Evolutionary conservation across 2,329 filamentous ascomycete species (phyloP).

Genomic region (Ophioceras dolichostomum): DNA sequence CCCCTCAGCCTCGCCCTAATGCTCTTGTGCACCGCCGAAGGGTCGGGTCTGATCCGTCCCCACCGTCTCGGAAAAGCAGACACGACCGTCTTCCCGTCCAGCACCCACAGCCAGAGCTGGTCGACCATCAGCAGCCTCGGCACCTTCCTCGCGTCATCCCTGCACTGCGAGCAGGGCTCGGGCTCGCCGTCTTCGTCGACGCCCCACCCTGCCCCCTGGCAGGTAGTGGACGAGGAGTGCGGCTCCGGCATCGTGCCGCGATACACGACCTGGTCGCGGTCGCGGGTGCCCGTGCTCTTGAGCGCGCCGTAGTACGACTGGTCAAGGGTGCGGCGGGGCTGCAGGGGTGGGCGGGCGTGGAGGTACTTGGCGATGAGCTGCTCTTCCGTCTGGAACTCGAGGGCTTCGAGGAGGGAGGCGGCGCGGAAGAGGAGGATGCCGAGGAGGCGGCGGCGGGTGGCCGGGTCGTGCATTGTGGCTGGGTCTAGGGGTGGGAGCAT

Average conservation of each 20-base stretch:
- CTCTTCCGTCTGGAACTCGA: conserved; percentile 21
- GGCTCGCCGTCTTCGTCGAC: no score
- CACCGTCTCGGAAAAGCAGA: conserved; percentile 23
- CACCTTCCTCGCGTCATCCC: conserved; percentile 14
- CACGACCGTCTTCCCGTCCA: conserved; percentile 19
- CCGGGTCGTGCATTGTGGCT: no score
- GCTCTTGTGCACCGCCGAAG: conserved; percentile 25
- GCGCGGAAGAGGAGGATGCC: conserved; percentile 20
- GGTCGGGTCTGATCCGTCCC: conserved; percentile 25
- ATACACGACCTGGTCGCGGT: conserved; percentile 29
- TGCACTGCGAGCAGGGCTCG: conserved; percentile 13
- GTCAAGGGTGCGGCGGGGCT: conserved; percentile 31
- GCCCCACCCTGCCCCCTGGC: no score
- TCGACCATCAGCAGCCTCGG: conserved; percentile 17
- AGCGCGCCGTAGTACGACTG: conserved; percentile 30
- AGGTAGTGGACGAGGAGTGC: no score
- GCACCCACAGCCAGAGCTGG: conserved; percentile 19
- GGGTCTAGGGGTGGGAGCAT: no score
- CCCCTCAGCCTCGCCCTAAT: conserved; percentile 19
- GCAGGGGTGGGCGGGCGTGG: conserved; percentile 20
- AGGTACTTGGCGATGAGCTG: conserved; percentile 20
- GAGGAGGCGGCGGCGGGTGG: conserved; percentile 3
- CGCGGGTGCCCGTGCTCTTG: conserved; percentile 22
- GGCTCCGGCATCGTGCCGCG: conserved; percentile 14
- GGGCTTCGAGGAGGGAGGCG: conserved; percentile 21